Evolutionary conservation across 1,139 yeast genomes (phyloP).

Genomic region (Wickerhamomyces sp.): DNA sequence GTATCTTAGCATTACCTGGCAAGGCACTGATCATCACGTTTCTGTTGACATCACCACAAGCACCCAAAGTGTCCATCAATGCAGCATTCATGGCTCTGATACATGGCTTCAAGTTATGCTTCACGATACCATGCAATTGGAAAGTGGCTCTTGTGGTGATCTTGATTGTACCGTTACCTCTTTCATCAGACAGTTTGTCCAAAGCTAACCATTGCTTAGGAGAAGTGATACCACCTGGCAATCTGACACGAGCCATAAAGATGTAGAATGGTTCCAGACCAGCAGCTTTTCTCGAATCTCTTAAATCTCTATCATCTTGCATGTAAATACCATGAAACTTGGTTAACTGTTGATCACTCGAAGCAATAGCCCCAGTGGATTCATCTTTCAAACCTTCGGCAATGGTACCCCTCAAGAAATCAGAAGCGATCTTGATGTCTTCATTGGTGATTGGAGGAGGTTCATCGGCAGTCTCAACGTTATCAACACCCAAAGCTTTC

Average conservation of each 20-base stretch:
- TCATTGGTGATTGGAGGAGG: conserved; percentile 95
- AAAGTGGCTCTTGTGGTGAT: conserved; percentile 96
- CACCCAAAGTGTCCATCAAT: conserved; percentile 91
- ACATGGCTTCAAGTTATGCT: conserved; percentile 83
- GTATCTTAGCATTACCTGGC: conserved; percentile 80
- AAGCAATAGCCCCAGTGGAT: conserved; percentile 87
- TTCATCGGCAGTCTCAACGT: conserved; percentile 81
- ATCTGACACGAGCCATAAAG: conserved; percentile 93
- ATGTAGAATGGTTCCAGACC: conserved; percentile 95
- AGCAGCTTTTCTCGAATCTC: conserved; percentile 87
- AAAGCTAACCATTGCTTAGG: conserved; percentile 86
- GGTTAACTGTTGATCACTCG: conserved; percentile 91
- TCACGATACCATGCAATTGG: conserved; percentile 94
- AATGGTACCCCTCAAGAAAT: conserved; percentile 90
- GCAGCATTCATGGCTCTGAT: conserved; percentile 91
- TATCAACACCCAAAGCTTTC: conserved; percentile 86
- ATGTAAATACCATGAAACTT: conserved; percentile 97
- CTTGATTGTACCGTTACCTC: conserved; percentile 93
- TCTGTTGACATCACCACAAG: conserved; percentile 98
- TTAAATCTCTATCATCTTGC: conserved; percentile 97
- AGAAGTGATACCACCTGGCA: conserved; percentile 89
- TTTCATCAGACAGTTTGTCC: conserved; percentile 74
- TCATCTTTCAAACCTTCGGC: conserved; percentile 79
- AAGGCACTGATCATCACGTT: conserved; percentile 89
- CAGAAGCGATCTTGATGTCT: conserved; percentile 85